phyloP scores from a whole-genome alignment of 2,329 filamentous ascomycete species.

The Colletotrichum sp. region DNA sequence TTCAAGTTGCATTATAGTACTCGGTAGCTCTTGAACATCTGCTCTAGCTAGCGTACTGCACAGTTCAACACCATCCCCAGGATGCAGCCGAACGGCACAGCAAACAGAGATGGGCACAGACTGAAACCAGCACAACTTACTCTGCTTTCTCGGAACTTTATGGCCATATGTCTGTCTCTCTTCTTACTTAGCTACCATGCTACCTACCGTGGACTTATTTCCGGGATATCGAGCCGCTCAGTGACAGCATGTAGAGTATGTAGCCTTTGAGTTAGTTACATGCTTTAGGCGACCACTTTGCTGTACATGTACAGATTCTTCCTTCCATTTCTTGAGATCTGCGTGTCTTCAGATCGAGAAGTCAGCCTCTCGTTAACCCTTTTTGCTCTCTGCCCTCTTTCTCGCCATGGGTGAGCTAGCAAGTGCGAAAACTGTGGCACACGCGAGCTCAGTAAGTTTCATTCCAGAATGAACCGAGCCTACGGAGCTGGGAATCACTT shows the following conservation, averaged over 20 bases:
- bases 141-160: neutral
- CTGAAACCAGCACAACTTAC: neutral
- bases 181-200: neutral
- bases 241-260: neutral
- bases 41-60: neutral
- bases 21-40: neutral
- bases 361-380: neutral
- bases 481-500: neutral
- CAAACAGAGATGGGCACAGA: neutral
- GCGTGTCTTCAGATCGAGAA: neutral
- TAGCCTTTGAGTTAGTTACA: neutral
- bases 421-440: neutral
- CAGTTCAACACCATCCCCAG: neutral
- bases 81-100: neutral
- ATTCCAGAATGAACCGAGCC: neutral
- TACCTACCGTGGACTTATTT: neutral
- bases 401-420: neutral
- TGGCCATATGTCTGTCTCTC: neutral
- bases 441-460: neutral
- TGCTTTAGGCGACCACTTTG: neutral
- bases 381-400: neutral
- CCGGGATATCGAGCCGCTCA: neutral
- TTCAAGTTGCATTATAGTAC: neutral
- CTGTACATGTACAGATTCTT: accelerated
- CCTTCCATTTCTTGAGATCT: no score